Evolutionary conservation across 2,329 filamentous ascomycete genomes (phyloP).

Genomic region (Tolypocladium album): DNA sequence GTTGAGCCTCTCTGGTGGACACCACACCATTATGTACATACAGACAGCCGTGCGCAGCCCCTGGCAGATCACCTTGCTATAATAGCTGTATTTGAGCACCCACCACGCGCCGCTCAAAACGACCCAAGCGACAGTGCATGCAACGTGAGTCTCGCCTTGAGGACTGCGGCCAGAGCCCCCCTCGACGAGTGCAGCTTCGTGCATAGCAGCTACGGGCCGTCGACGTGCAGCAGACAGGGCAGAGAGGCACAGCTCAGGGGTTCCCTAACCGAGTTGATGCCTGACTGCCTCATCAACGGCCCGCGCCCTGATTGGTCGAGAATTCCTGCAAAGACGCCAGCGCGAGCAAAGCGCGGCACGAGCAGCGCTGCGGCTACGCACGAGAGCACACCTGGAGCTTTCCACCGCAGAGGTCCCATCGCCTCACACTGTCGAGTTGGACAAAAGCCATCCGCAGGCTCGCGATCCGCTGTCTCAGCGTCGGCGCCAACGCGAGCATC

Average conservation of each 20-base stretch:
- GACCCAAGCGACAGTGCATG: neutral
- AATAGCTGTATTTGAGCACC: neutral
- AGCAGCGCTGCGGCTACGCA: neutral
- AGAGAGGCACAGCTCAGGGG: slow-evolving; percentile 1
- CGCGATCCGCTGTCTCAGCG: neutral
- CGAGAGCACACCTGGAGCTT: neutral
- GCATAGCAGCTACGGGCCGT: neutral
- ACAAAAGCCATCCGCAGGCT: neutral
- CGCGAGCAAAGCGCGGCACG: neutral
- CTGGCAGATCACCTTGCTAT: too few relatives aligned
- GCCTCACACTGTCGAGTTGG: neutral
- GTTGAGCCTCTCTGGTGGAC: neutral
- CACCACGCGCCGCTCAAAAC: neutral
- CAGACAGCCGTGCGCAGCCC: neutral
- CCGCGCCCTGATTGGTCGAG: slow-evolving; percentile 16
- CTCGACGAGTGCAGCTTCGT: neutral
- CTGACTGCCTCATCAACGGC: slow-evolving; percentile 23
- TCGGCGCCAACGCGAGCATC: neutral
- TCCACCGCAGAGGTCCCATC: neutral
- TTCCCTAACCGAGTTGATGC: slow-evolving; percentile 16
- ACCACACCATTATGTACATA: neutral
- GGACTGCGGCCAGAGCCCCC: neutral
- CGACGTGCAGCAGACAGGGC: neutral
- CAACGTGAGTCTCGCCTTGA: neutral
- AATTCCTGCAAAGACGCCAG: slow-evolving; percentile 3